Evolutionary conservation across 129 eudicot genomes (phyloP), one percentile per base, ranked within the genome.

Genomic region (Flaveria ramosissima): DNA sequence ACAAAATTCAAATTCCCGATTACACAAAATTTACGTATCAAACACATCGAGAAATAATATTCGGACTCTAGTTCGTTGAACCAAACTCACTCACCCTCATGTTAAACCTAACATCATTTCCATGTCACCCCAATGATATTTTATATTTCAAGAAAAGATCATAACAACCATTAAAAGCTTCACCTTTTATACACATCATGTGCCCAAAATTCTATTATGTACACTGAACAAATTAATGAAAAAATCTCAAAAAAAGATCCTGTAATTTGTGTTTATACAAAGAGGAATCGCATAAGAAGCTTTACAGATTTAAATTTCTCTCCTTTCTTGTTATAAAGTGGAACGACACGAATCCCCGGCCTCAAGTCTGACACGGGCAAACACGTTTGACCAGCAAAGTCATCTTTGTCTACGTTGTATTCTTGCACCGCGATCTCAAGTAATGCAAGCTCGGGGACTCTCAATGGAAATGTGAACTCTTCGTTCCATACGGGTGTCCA

Each of bases 331-430:
- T 92, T 88, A 75, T 79, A 78, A 17, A 92, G 88, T 1, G 90
- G 96, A 65, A 92, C 92, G 1, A 92, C 86, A 52, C 97, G 85
- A 32, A 92, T 85, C 68, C 97, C 97, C 0, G 89, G 84, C 79
- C 83, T 87, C 74, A 92, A 77, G 76, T 92, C 97, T 0, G 92
- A 85, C 11, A 92, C 87, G 11, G 96, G 96, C 79, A 92, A 62
- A 72, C 96, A 89, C 24, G 96, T 80, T 80, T 92, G 97, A 70
- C 97, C 97, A 11, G 96, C 97, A 76, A 92, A 92, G 76, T 89
- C 96, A 67, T 89, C 92, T 77, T 77, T 89, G 52, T 92, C 96
- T 2, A 79, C 81, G 59, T 87, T 89, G 42, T 92, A 84, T 68
- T 92, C 97, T n/a, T 88, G 89, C 17, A 92, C 96, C 67, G 81